Percentiles rank a stretch among this genome's conserved stretches.
Evolutionary conservation across 1,284 basidiomycete species (phyloP).

Genomic region (Puccinia polysora): DNA sequence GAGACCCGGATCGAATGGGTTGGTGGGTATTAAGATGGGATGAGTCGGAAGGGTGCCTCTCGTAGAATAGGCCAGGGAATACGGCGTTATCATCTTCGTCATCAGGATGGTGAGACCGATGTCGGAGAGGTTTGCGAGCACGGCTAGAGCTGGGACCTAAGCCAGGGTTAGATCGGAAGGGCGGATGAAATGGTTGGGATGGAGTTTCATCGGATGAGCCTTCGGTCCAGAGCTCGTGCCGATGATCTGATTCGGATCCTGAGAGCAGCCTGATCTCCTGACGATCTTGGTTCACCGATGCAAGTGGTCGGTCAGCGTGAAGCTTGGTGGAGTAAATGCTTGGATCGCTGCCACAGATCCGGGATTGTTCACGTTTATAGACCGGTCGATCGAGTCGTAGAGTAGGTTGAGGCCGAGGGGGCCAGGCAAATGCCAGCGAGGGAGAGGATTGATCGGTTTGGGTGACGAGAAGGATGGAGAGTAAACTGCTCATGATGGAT

Average conservation of each 20-base stretch:
- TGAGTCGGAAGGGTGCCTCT: conserved; percentile 1
- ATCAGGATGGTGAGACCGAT: conserved; percentile 1
- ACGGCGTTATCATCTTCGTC: conserved; percentile 13
- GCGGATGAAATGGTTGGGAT: not conserved
- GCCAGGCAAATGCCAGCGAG: conserved; percentile 39
- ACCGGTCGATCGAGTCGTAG: conserved; percentile 34
- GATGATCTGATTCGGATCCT: not conserved
- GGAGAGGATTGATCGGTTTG: conserved; percentile 41
- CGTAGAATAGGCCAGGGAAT: conserved; percentile 25
- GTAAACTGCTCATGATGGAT: conserved; percentile 34
- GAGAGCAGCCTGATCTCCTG: not conserved
- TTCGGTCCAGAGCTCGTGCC: not conserved
- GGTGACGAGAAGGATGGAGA: conserved; percentile 32
- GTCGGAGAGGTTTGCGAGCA: not conserved
- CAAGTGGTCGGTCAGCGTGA: not conserved
- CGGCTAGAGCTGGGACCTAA: not conserved
- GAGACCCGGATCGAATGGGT: not conserved
- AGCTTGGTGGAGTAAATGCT: conserved; percentile 8
- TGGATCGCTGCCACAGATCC: conserved; percentile 13
- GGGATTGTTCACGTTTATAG: conserved; percentile 30
- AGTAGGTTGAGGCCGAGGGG: conserved; percentile 32
- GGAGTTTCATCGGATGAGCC: conserved; percentile 23
- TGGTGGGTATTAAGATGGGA: conserved; percentile 9
- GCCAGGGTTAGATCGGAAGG: not conserved
- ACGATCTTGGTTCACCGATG: not conserved